Conservation (phyloP, 306 rosid species). For the Coriaria nepalensis region DNA sequence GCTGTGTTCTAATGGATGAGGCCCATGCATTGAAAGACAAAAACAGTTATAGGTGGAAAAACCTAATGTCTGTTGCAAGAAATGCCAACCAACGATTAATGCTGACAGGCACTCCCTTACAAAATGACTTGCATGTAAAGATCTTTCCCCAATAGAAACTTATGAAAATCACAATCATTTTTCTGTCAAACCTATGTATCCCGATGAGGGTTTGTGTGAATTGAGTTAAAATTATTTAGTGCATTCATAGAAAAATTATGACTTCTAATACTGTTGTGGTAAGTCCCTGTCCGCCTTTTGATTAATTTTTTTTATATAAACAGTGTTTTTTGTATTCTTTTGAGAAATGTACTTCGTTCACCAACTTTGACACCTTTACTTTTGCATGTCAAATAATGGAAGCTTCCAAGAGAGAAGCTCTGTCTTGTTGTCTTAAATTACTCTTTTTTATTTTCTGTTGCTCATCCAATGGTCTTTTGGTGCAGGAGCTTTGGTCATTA, state of each 20-base stretch:
- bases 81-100: slow-evolving; percentile 88
- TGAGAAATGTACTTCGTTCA: too few relatives aligned
- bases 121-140: slow-evolving; percentile 78
- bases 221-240: too few relatives aligned
- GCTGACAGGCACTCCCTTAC: slow-evolving; percentile 97
- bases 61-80: slow-evolving; percentile 81
- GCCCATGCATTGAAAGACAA: slow-evolving; percentile 98
- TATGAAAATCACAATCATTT: slow-evolving; percentile 10
- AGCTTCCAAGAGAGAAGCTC: too few relatives aligned
- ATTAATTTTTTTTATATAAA: too few relatives aligned
- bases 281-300: too few relatives aligned
- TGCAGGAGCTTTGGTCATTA: slow-evolving; percentile 93
- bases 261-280: too few relatives aligned
- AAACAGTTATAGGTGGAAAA: slow-evolving; percentile 92
- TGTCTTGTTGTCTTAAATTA: neutral
- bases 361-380: too few relatives aligned
- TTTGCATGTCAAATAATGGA: too few relatives aligned
- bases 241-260: too few relatives aligned
- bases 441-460: slow-evolving; percentile 6
- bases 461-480: slow-evolving; percentile 16
- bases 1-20: slow-evolving; percentile 97
- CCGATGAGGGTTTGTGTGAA: too few relatives aligned
- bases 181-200: slow-evolving; percentile 8
- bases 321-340: too few relatives aligned
- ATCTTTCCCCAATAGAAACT: slow-evolving; percentile 8